Evolutionary conservation across 306 rosid genomes (phyloP), one percentile per base, ranked within the genome.

Genomic region (Prosopis cineraria): DNA sequence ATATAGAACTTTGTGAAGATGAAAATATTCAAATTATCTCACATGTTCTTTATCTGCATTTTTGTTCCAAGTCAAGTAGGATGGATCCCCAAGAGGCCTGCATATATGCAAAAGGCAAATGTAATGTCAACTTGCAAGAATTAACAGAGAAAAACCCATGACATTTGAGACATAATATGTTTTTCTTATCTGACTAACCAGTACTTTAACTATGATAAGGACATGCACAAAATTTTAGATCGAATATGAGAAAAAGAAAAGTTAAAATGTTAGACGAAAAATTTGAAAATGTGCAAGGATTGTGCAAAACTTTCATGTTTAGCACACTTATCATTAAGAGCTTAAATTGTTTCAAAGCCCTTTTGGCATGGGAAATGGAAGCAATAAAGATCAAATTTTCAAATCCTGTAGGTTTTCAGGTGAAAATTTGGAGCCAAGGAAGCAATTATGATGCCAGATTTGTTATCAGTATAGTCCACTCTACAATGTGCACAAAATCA

Each of bases 51-150:
- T 80, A 34, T 75, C 88, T 30, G 88, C 77, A 75, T 74, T 79
- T 83, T 41, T 88, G 87, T 94, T 94, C 98, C 97, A 92, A 48
- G 97, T 89, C 93, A 90, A 85, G 87, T 88, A 92, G 29, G 97
- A 87, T 5, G 97, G 92, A 81, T 94, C 98, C 45, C 97, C 98
- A 71, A 92, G 93, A 74, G 98, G 92, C 79, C 98, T 94, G 92
- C 94, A 87, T 7, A 17, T 58, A 71, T 62, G 10, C 50, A 75
- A 78, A 44, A 68, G 36, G 53, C 53, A 68, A 79, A 60, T 72
- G 13, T 58, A 72, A 68, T 59, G 80, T 83, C 77, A 86, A 68
- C 63, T 68, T 39, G 5, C 22, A 53, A 58, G 3, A 36, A 30
- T 45, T 70, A 41, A 44, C 13, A 17, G 45, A 48, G 19, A 73